These are phyloP conservation scores for Zelonia costaricensis DNA, from an alignment of 208 protist species.

Conservation along the genomic window DNA sequence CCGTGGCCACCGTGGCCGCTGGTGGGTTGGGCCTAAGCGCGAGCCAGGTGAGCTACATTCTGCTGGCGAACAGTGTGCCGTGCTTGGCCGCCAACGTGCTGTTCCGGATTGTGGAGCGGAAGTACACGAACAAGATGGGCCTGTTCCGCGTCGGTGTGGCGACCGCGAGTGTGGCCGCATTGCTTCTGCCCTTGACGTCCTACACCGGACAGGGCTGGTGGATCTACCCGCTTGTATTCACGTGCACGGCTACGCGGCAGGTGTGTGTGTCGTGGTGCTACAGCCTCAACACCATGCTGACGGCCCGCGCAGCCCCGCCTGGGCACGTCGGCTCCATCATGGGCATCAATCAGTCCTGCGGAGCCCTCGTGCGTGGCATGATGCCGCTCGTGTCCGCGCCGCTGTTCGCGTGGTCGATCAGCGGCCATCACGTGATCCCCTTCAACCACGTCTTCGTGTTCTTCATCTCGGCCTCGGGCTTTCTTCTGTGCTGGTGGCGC, in stretches of 20 bases:
- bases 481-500: slow-evolving; percentile 23
- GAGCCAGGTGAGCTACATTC: slow-evolving; percentile 33
- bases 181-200: slow-evolving; percentile 18
- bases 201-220: not conserved
- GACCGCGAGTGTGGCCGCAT: slow-evolving; percentile 15
- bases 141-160: slow-evolving; percentile 41
- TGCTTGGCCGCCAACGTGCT: slow-evolving; percentile 39
- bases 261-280: slow-evolving; percentile 64
- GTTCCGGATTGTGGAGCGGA: slow-evolving; percentile 34
- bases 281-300: slow-evolving; percentile 62
- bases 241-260: slow-evolving; percentile 29
- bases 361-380: slow-evolving; percentile 40
- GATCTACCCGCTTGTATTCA: slow-evolving; percentile 29
- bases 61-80: slow-evolving; percentile 52
- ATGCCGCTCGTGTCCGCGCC: slow-evolving; percentile 40
- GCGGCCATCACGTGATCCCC: slow-evolving; percentile 30
- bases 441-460: slow-evolving; percentile 68
- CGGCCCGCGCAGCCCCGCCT: slow-evolving; percentile 37
- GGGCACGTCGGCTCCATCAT: slow-evolving; percentile 53
- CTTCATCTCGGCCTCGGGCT: slow-evolving; percentile 24
- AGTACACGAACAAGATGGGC: slow-evolving; percentile 40
- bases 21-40: slow-evolving; percentile 41
- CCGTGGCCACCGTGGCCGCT: slow-evolving; percentile 21
- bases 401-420: slow-evolving; percentile 60
- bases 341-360: slow-evolving; percentile 70